Conservation (phyloP, 148 eudicot species). For the Chenopodium quinoa region DNA sequence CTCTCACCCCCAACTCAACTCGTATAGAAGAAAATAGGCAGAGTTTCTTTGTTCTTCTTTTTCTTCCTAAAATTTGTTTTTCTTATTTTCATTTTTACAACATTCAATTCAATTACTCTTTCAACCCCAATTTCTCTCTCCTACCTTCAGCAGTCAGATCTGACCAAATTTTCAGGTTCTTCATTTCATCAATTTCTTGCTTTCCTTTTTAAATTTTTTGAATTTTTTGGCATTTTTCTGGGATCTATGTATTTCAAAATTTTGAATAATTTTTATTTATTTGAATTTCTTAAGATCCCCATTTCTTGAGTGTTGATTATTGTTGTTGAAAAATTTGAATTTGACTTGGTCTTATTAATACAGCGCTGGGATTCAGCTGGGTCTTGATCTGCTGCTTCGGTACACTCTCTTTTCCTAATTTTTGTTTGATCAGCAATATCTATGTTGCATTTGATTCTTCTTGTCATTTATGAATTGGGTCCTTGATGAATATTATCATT, state of each 20-base stretch:
- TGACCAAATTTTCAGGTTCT: constrained; percentile 13
- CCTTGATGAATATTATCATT: background rate
- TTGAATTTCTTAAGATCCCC: background rate
- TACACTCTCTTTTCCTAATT: background rate
- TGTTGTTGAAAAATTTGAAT: background rate
- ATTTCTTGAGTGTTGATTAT: background rate
- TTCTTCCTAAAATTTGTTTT: constrained; percentile 5
- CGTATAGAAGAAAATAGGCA: background rate
- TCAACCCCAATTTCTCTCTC: constrained; percentile 1
- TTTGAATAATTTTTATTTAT: background rate
- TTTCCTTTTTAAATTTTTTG: background rate
- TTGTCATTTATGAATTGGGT: background rate
- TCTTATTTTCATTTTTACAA: background rate
- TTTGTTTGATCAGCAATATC: background rate
- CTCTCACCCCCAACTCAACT: constrained; percentile 9
- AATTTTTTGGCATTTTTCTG: background rate
- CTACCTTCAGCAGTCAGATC: constrained; percentile 19
- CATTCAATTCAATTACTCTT: background rate
- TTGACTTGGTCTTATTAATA: background rate
- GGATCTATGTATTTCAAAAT: background rate
- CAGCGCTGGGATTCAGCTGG: background rate
- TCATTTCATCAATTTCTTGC: background rate
- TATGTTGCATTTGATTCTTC: background rate
- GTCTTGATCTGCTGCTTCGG: constrained; percentile 17
- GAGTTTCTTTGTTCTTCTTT: constrained; percentile 9